Evolutionary conservation across 106 monocot species (phyloP).

Genomic region (Phalaenopsis aphrodite): DNA sequence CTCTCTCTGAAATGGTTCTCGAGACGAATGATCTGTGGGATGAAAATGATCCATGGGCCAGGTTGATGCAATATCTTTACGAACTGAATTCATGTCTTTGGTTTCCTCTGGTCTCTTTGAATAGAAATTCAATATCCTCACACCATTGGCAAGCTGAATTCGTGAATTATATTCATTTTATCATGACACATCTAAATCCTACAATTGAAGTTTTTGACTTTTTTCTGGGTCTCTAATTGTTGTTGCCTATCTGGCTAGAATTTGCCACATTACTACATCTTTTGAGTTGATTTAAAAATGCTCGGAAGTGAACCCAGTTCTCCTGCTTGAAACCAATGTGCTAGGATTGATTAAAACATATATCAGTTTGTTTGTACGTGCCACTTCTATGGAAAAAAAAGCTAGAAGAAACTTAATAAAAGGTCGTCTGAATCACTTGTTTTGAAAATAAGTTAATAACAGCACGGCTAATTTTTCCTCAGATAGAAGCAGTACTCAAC

Average conservation of each 20-base stretch:
- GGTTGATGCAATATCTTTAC: conserved; percentile 25
- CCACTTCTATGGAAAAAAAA: background rate
- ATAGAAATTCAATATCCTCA: background rate
- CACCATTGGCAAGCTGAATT: background rate
- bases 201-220: background rate
- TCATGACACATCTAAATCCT: background rate
- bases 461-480: background rate
- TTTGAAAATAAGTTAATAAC: background rate
- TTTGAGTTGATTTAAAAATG: background rate
- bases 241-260: background rate
- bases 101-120: background rate
- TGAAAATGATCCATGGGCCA: conserved; percentile 99
- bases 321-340: background rate
- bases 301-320: background rate
- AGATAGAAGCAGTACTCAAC: background rate
- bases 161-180: background rate
- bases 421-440: background rate
- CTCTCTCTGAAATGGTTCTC: conserved; percentile 83
- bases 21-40: conserved; percentile 97
- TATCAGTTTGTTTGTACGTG: background rate
- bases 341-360: background rate
- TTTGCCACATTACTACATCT: background rate
- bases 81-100: background rate
- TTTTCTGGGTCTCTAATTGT: background rate
- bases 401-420: background rate